Base-by-base conservation (phyloP, 2,329 filamentous ascomycete species). In the Ramichloridium luteum region DNA sequence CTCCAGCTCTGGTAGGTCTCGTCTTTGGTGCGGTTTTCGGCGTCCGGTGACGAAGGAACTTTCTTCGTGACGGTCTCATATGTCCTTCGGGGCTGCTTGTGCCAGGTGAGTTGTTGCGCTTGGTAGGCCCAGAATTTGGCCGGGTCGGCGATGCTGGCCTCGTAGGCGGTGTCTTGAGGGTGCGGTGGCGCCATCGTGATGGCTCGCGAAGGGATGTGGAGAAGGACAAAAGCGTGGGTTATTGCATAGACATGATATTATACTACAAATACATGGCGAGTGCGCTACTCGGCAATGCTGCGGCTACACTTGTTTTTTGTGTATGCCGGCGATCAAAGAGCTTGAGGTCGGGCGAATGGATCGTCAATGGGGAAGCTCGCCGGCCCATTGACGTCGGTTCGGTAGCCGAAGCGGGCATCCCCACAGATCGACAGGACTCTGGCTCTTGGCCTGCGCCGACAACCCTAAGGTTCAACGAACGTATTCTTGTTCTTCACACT, bases 71-170 rank as follows among this genome's bases (percentile, higher is more conserved):
- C 68, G 23, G 60, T 63, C 3, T 61, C 60, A 13, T 92, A 67
- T 0, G 72, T 70, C 1, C 67, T 62, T 9, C 68, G 68, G 5
- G 86, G 86, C 33, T 71, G 68, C 49, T 74, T 78, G 58, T 92
- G 79, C 86, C 86, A 94, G 55, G 79, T 61, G 3, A 96, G 64
- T 13, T 80, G 71, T 27, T 73, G 64, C 4, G 84, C 84, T 35
- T 56, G 53, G 30, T 51, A 47, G 14, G 48, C 36, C 54, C 54
- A 57, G 44, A 57, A 62, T 26, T 45, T 49, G 34, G 45, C 39
- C 18, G 47, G 56, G 29, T 54, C 44, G n/a, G 39, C 38, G 33
- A 52, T 46, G 30, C 51, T 48, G 18, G 50, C 44, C 8, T 44
- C 44, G 37, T 53, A 55, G 15, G 53, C 52, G 35, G 44, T 41